Evolutionary conservation across 2,329 filamentous ascomycete species (phyloP).

Genomic region (Colletotrichum spinosum): DNA sequence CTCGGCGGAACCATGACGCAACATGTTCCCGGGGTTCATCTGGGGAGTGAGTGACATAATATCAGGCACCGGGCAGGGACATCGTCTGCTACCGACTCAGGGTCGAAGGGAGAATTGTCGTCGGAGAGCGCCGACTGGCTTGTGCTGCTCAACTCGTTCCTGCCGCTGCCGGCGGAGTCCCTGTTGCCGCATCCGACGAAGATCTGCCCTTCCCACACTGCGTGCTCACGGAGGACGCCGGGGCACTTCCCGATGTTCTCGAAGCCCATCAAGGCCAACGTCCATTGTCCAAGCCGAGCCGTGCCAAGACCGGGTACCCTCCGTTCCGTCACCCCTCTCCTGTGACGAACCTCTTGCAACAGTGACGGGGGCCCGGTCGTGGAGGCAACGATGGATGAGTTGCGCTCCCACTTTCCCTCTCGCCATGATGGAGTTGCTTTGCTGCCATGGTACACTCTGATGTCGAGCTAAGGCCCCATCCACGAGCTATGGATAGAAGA

Average conservation of each 20-base stretch:
- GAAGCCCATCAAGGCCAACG: constrained; percentile 20
- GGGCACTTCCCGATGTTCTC: constrained; percentile 22
- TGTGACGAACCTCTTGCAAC: constrained; percentile 34
- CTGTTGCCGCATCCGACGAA: constrained; percentile 20
- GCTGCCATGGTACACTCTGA: too few species aligned
- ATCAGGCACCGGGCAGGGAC: constrained; percentile 10
- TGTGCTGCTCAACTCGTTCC: not conserved
- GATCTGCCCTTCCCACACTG: not conserved
- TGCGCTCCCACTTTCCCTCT: constrained; percentile 2
- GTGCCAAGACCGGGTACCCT: constrained; percentile 24
- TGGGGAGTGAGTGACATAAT: too few species aligned
- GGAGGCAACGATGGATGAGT: not conserved
- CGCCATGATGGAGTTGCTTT: too few species aligned
- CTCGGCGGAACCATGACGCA: too few species aligned
- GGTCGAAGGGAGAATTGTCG: not conserved
- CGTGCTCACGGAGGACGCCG: too few species aligned
- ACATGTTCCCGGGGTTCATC: too few species aligned
- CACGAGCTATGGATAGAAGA: constrained; percentile 2
- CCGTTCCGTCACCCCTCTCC: constrained; percentile 15
- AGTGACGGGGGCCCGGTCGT: not conserved
- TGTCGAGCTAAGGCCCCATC: constrained; percentile 6
- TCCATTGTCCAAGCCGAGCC: constrained; percentile 1
- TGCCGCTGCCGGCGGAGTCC: constrained; percentile 2
- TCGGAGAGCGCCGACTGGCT: not conserved
- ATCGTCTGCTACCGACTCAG: constrained; percentile 29